Evolutionary conservation across 805 yeast genomes (phyloP).

Genomic region (Schwanniomyces pseudopolymorphus): DNA sequence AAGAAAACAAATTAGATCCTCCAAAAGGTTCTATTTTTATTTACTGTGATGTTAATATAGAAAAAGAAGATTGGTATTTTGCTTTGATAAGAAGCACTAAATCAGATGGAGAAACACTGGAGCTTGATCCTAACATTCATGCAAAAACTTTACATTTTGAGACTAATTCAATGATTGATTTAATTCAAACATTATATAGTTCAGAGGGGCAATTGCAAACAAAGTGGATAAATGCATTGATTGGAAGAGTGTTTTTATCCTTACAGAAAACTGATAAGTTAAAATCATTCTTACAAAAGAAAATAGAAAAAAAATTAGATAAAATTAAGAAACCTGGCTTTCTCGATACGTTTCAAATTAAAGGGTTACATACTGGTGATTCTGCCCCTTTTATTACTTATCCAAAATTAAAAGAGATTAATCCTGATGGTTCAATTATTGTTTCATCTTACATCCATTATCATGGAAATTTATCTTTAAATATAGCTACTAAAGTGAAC

Average conservation of each 20-base stretch:
- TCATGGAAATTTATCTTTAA: conserved; percentile 72
- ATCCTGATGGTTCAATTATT: conserved; percentile 77
- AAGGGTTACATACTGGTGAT: conserved; percentile 69
- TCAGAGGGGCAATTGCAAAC: conserved; percentile 81
- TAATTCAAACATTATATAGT: conserved; percentile 77
- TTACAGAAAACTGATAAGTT: conserved; percentile 70
- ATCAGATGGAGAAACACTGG: conserved; percentile 14
- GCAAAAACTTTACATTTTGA: conserved; percentile 75
- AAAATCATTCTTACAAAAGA: conserved; percentile 54
- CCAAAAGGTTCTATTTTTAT: conserved; percentile 53
- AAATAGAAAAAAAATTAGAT: conserved; percentile 68
- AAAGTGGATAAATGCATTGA: conserved; percentile 85
- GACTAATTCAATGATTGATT: conserved; percentile 66
- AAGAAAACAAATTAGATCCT: conserved; percentile 19
- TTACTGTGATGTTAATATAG: conserved; percentile 73
- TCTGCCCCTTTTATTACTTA: conserved; percentile 78
- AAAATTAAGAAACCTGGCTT: conserved; percentile 87
- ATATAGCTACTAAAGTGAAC: conserved; percentile 77
- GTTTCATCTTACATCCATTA: conserved; percentile 64
- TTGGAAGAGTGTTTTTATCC: conserved; percentile 80
- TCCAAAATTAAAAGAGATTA: conserved; percentile 65
- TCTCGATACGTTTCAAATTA: conserved; percentile 76
- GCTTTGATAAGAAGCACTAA: conserved; percentile 78
- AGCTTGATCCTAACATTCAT: conserved; percentile 49
- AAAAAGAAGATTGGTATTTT: conserved; percentile 93